Evolutionary conservation across 805 yeast species (phyloP).

Genomic region (Yamadazyma endophytica): DNA sequence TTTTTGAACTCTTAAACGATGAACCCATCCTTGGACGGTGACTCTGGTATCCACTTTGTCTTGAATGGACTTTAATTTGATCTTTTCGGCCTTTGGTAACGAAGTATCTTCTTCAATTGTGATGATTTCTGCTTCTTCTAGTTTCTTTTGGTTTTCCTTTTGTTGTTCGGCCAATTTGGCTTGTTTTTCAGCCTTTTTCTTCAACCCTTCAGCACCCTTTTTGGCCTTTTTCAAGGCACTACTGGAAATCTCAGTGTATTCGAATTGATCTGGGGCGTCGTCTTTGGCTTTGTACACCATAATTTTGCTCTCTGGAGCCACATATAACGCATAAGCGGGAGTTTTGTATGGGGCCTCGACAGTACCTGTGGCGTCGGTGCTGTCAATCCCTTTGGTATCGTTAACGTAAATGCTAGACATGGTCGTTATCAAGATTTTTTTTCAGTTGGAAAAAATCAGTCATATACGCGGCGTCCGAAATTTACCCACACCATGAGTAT

Average conservation of each 20-base stretch:
- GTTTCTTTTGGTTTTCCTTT: constrained; percentile 68
- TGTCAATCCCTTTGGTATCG: constrained; percentile 71
- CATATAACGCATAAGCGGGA: constrained; percentile 75
- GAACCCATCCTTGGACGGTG: constrained; percentile 89
- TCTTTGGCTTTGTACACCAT: constrained; percentile 59
- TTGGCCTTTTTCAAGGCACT: constrained; percentile 94
- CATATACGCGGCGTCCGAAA: no score
- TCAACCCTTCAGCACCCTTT: constrained; percentile 90
- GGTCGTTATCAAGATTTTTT: constrained; percentile 3
- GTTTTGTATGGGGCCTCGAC: constrained; percentile 70
- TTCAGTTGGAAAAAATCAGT: constrained; percentile 1
- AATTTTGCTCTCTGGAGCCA: constrained; percentile 50
- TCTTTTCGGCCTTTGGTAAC: constrained; percentile 62
- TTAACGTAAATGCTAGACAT: constrained; percentile 64
- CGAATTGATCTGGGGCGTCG: constrained; percentile 46
- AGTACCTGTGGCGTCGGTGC: constrained; percentile 49
- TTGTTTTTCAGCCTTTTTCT: constrained; percentile 72
- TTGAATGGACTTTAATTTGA: constrained; percentile 59
- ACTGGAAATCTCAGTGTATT: constrained; percentile 74
- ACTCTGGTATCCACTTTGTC: constrained; percentile 66
- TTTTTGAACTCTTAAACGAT: constrained; percentile 88
- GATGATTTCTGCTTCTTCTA: constrained; percentile 74
- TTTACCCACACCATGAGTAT: no score
- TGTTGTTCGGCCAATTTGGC: constrained; percentile 57
- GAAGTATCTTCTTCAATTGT: constrained; percentile 68